Conservation (phyloP, 2,329 filamentous ascomycete species). For the Botryotinia convoluta region DNA sequence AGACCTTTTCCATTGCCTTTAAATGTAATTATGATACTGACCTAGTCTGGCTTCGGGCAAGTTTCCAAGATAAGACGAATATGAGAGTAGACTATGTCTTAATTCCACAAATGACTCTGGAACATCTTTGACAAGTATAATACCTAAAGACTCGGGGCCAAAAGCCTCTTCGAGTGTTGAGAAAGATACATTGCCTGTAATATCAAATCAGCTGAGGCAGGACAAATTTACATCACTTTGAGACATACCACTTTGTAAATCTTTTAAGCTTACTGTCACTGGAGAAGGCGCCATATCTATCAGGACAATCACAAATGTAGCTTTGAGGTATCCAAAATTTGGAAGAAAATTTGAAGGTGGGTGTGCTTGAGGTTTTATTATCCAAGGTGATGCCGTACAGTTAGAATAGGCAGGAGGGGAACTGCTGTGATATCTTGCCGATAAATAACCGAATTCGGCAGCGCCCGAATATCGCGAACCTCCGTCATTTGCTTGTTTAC, state of each 20-base stretch:
- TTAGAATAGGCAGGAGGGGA: neutral
- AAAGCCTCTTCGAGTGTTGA: constrained; percentile 75
- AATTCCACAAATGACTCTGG: constrained; percentile 69
- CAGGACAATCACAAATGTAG: neutral
- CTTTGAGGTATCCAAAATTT: neutral
- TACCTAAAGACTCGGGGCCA: constrained; percentile 84
- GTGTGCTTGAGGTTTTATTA: neutral
- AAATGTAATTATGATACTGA: constrained; percentile 41
- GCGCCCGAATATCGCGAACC: constrained; percentile 14
- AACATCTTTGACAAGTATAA: constrained; percentile 88
- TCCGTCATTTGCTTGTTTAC: neutral
- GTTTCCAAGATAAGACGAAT: constrained; percentile 85
- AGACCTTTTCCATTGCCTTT: constrained; percentile 19
- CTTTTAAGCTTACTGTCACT: constrained; percentile 57
- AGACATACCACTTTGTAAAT: constrained; percentile 55
- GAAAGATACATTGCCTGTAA: constrained; percentile 63
- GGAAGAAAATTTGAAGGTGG: neutral
- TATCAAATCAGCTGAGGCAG: constrained; percentile 21
- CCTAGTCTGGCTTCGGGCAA: constrained; percentile 69
- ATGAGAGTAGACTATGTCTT: constrained; percentile 73
- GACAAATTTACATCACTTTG: neutral
- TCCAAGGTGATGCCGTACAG: neutral
- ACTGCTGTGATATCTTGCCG: neutral
- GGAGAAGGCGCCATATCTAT: constrained; percentile 32
- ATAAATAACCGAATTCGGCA: constrained; percentile 11